Evolutionary conservation across 257 asterid genomes (phyloP).

Genomic region (Nicotiana undulata): DNA sequence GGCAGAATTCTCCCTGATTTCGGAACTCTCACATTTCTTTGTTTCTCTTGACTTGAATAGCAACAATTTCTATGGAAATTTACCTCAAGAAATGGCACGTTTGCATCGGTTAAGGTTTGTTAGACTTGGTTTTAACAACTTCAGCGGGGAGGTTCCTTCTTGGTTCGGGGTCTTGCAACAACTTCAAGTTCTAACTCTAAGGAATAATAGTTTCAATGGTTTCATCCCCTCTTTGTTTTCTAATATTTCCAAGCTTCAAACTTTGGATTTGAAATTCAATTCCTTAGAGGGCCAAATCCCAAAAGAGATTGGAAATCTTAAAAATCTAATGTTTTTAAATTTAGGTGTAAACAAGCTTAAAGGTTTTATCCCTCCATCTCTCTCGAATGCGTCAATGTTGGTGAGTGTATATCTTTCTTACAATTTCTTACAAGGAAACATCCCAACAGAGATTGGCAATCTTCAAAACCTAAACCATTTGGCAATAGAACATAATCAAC

Average conservation of each 20-base stretch:
- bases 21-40: no score
- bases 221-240: neutral
- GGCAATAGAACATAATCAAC: neutral
- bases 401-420: neutral
- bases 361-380: no score
- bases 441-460: constrained; percentile 4
- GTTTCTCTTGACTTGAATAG: no score
- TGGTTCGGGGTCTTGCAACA: constrained; percentile 11
- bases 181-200: constrained; percentile 14
- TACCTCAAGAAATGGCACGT: no score
- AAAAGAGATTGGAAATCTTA: no score
- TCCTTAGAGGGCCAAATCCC: constrained; percentile 3
- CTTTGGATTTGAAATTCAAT: neutral
- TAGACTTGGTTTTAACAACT: constrained; percentile 8
- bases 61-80: no score
- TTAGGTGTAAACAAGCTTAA: no score
- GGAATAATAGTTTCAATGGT: constrained; percentile 13
- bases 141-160: constrained; percentile 17
- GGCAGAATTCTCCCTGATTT: no score
- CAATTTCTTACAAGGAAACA: constrained; percentile 8
- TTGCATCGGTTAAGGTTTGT: constrained; percentile 2
- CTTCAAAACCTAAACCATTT: neutral
- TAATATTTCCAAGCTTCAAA: constrained; percentile 5
- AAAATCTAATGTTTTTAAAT: neutral
- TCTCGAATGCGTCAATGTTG: neutral